Evolutionary conservation across 768 basidiomycete genomes (phyloP).

Genomic region (Trametes maxima): DNA sequence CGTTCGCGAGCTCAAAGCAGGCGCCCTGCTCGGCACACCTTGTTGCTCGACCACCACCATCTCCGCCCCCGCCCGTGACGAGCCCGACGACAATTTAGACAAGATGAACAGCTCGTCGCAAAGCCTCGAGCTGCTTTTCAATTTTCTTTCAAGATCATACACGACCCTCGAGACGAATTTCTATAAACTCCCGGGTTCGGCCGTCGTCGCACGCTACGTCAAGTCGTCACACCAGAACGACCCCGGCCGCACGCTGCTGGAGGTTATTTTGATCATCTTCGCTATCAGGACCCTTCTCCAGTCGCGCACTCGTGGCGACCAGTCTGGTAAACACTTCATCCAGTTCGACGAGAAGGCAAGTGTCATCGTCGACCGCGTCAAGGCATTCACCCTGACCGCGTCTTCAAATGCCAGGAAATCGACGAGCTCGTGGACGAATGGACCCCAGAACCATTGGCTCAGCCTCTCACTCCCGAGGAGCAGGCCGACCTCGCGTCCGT

Average conservation of each 20-base stretch:
- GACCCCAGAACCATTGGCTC: constrained; percentile 81
- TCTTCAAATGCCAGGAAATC: constrained; percentile 68
- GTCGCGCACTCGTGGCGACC: constrained; percentile 84
- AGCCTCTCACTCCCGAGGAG: constrained; percentile 60
- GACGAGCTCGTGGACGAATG: constrained; percentile 97
- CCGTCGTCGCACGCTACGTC: constrained; percentile 87
- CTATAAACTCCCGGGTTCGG: constrained; percentile 77
- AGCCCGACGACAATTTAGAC: constrained; percentile 1
- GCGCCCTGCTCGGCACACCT: constrained; percentile 8
- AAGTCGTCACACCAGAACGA: constrained; percentile 95
- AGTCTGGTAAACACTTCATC: constrained; percentile 85
- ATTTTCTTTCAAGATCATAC: constrained; percentile 64
- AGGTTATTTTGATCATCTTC: constrained; percentile 85
- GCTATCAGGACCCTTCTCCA: constrained; percentile 90
- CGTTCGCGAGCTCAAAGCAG: constrained; percentile 3
- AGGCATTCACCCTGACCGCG: background rate
- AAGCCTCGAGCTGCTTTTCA: constrained; percentile 55
- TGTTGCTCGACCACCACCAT: constrained; percentile 14
- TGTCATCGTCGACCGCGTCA: background rate
- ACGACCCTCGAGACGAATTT: constrained; percentile 65
- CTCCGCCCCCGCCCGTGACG: background rate
- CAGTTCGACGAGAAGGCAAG: constrained; percentile 86
- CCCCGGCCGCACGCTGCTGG: constrained; percentile 88
- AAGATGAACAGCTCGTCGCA: constrained; percentile 42
- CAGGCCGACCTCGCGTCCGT: constrained; percentile 70